Evolutionary conservation across 495 filamentous ascomycete genomes (phyloP), one percentile per base, ranked within the genome.

Genomic region (Penicillium malachiteum): DNA sequence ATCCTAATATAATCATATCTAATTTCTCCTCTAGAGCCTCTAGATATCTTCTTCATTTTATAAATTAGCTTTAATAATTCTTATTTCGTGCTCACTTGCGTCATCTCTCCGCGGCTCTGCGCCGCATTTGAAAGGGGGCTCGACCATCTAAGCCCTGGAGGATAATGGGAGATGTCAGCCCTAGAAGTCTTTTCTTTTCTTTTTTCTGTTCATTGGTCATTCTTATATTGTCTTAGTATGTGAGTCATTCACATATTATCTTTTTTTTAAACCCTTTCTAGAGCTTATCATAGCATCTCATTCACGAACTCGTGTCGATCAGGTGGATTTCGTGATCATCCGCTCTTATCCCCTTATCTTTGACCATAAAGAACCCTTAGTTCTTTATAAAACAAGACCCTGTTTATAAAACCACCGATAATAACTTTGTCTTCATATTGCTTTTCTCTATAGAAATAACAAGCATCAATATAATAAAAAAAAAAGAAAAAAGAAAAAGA

Each of bases 41-140:
- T n/a, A n/a, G 21, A 35, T 9, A 49, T 37, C 7, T 16, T 3
- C 11, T 0, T 13, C 3, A 35, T 35, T 31, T 55, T 34, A 34
- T 32, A 40, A 41, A 42, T 57, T 21, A 37, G 50, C 54, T 61
- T 56, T 42, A 8, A 42, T 55, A 38, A 55, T 50, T 56, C 45
- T 32, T 5, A 33, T 62, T 54, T 50, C 58, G 58, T 60, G 51
- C 48, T 56, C 14, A 45, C 39, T 63, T 63, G 60, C 60, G 60
- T 59, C 60, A 63, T 58, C 52, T 54, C 21, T 51, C 48, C 57
- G 55, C 60, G 59, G 59, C 60, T 59, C 56, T 63, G 55, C 55
- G 45, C 30, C 50, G 39, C 21, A 51, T 39, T 33, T 9, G 35
- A 50, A 39, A 49, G 16, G 16, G 33, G 46, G 48, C 35, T 37